A percentile compares a stretch with the other conserved stretches of the same genome.
These are phyloP conservation scores for Rhodomyrtus tomentosa DNA, from an alignment of 345 rosid species.

Conservation along the genomic window DNA sequence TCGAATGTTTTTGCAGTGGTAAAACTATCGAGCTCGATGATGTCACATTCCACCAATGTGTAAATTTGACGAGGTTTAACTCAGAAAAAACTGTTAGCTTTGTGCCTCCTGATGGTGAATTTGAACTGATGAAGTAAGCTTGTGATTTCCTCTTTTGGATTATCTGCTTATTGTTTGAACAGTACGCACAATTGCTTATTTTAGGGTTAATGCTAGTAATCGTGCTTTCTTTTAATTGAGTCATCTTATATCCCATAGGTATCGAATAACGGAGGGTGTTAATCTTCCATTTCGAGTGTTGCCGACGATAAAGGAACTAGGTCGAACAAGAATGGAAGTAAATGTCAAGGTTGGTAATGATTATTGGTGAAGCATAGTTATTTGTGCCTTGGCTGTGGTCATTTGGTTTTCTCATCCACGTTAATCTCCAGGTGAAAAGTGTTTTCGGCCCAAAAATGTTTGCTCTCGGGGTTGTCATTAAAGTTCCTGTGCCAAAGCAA, in stretches of 20 bases:
- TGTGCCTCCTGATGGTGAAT: slow-evolving; percentile 99
- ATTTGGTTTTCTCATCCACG: slow-evolving; percentile 3
- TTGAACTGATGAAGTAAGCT: slow-evolving; percentile 98
- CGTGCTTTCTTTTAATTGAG: neutral
- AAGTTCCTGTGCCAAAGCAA: slow-evolving; percentile 97
- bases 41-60: slow-evolving; percentile 98
- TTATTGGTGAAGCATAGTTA: neutral
- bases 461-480: slow-evolving; percentile 96
- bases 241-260: slow-evolving; percentile 26
- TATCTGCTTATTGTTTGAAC: neutral
- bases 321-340: slow-evolving; percentile 99
- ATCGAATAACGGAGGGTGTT: slow-evolving; percentile 97
- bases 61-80: slow-evolving; percentile 94
- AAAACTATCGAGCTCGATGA: slow-evolving; percentile 98
- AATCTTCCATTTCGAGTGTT: slow-evolving; percentile 95
- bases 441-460: slow-evolving; percentile 99
- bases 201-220: neutral
- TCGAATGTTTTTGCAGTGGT: slow-evolving; percentile 9
- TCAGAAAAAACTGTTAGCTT: slow-evolving; percentile 97
- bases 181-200: neutral
- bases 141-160: neutral
- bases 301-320: slow-evolving; percentile 98
- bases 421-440: slow-evolving; percentile 79
- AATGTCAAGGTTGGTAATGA: slow-evolving; percentile 70
- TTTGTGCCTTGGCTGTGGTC: slow-evolving; percentile 6